phyloP scores from a whole-genome alignment of 768 basidiomycete genomes.

The Cyathus striatus region DNA sequence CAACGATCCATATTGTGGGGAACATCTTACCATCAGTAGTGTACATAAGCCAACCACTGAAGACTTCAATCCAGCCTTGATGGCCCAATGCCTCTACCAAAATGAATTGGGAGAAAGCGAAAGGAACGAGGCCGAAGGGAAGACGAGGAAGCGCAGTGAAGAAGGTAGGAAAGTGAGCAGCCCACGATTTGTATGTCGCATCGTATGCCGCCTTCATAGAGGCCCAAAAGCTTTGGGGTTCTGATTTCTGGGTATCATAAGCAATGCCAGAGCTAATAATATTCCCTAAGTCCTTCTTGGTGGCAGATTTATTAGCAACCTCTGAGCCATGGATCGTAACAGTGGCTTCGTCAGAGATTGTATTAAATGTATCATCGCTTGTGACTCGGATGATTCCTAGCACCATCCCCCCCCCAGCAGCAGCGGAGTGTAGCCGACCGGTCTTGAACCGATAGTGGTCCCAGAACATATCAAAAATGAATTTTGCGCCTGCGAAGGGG shows the following conservation, averaged over 20 bases:
- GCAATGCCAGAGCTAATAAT: too few species aligned
- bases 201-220: constrained; percentile 11
- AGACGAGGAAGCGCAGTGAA: constrained; percentile 60
- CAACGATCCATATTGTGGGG: constrained; percentile 61
- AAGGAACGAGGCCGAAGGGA: constrained; percentile 81
- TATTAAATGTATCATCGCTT: constrained; percentile 10
- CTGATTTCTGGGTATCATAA: too few species aligned
- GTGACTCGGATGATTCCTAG: constrained; percentile 22
- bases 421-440: constrained; percentile 12
- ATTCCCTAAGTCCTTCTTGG: too few species aligned
- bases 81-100: constrained; percentile 79
- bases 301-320: too few species aligned
- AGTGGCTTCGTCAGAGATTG: too few species aligned
- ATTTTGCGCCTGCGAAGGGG: constrained; percentile 73
- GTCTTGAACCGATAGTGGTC: constrained; percentile 42
- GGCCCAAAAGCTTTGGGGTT: too few species aligned
- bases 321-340: too few species aligned
- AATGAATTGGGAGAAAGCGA: constrained; percentile 93
- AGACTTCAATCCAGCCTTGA: constrained; percentile 86
- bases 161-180: constrained; percentile 63
- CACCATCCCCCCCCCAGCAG: constrained; percentile 17
- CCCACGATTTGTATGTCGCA: constrained; percentile 6
- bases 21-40: constrained; percentile 37
- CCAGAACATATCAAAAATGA: constrained; percentile 61
- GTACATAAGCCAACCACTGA: constrained; percentile 59